A percentile compares a stretch with the other conserved stretches of the same genome.
Evolutionary conservation across 306 rosid genomes (phyloP).

Genomic region (Aeschynomene evenia): DNA sequence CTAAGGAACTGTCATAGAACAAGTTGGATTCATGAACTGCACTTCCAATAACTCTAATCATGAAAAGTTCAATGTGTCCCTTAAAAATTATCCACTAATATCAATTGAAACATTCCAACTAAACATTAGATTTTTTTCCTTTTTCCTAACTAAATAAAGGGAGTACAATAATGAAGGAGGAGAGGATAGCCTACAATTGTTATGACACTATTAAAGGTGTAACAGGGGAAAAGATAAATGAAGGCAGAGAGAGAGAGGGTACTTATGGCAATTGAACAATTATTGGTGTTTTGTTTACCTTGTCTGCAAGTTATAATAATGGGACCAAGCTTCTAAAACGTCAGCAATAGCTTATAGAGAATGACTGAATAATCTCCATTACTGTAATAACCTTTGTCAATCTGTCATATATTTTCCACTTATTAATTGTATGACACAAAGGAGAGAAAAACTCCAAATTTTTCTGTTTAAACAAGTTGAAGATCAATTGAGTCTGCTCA

Average conservation of each 20-base stretch:
- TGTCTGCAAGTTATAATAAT: slow-evolving; percentile 45
- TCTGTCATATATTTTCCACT: slow-evolving; percentile 33
- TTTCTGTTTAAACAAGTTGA: slow-evolving; percentile 59
- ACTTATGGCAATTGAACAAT: slow-evolving; percentile 41
- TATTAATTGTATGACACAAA: slow-evolving; percentile 31
- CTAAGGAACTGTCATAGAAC: not conserved
- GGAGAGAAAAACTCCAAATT: slow-evolving; percentile 44
- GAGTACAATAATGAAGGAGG: slow-evolving; percentile 1
- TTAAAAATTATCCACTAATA: not conserved
- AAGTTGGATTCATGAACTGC: slow-evolving; percentile 13
- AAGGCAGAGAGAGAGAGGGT: slow-evolving; percentile 17
- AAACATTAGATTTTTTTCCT: not conserved
- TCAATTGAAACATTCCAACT: not conserved
- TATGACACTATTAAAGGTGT: not conserved
- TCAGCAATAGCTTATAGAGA: slow-evolving; percentile 51
- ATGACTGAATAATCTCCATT: slow-evolving; percentile 60
- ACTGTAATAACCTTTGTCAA: slow-evolving; percentile 40
- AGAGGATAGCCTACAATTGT: not conserved
- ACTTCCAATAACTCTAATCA: not conserved
- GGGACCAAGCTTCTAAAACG: slow-evolving; percentile 65
- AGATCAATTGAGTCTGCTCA: slow-evolving; percentile 50
- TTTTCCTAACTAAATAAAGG: not conserved
- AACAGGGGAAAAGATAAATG: slow-evolving; percentile 23
- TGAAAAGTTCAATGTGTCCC: not conserved
- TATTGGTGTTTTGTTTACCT: slow-evolving; percentile 39